Base-by-base conservation (phyloP, 176 grass and related monocot genomes). In the Triticum dicoccoides region DNA sequence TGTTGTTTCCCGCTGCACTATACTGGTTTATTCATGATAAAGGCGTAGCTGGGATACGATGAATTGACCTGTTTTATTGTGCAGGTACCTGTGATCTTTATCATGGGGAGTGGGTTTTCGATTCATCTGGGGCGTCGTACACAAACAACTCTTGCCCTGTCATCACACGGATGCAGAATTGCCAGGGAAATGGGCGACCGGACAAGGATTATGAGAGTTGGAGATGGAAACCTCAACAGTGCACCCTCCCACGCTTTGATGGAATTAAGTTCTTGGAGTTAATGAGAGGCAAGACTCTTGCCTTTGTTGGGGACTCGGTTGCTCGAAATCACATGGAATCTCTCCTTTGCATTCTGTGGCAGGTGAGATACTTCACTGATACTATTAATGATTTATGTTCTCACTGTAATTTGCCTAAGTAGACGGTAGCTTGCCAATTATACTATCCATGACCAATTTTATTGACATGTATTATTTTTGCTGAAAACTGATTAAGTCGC, bases 301-400 rank as follows among this genome's bases (percentile, higher is more conserved):
- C 96, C 4, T 98, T 98, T 82, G 84, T 95, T 64, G 96, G 93
- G 39, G 93, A 98, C 85, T 98, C 93, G 9, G 96, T 98, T 78
- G 96, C 96, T 35, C 85, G 91, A 69, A 98, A 98, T 84, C 96
- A 98, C 84, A 95, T 96, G 93, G 96, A 98, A 51, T 98, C 96
- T 80, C 90, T 98, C 24, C 78, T 95, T 71, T 98, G 96, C 86
- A 92, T 94, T 81, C 84, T 98, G 56, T 98, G 96, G 96, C 91
- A 98, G 92, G 96, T 91, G 84, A 82, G 79, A 61, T 86, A 64
- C 30, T 74, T 13, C 58, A 37, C 4, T 38, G 21, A 13, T 81
- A 41, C 51, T 88, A 42, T 18, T 42, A 64, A 27, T 32, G 58
- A 63, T 83, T 49, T 79, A 62, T 27, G 45, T 77, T 84, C 0